Base-by-base conservation (phyloP, 371 early-diverging fungal genomes). In the Circinella umbellata region DNA sequence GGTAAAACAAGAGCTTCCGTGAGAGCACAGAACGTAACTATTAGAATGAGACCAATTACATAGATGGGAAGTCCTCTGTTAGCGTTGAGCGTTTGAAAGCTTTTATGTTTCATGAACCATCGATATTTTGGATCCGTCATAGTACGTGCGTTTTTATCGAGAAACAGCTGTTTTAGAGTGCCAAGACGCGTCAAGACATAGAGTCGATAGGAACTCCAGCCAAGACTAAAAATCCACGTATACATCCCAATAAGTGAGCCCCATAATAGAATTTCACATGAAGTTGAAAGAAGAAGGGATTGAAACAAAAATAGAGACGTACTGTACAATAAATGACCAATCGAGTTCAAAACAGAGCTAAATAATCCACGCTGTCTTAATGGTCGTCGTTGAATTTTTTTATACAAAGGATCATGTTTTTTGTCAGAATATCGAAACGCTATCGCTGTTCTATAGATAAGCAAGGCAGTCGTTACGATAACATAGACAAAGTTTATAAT, bases 251-350 rank as follows among this genome's bases (percentile, higher is more conserved):
- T 20, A 18, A 73, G 11, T 0, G 67, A 48, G 4, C 77, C 77
- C 75, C 77, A 81, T 0, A 76, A 61, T 7, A 74, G n/a, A 4
- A 77, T 9, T 17, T 76, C 59, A 36, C 81, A 81, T 0, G 72
- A 62, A 20, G 67, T 47, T 1, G 11, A 35, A 0, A 18, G n/a
- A 34, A 62, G 48, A 8, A 75, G 65, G 9, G 69, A 18, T 61
- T 76, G 76, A 17, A 66, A 59, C 5, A 70, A n/a, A 20, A 75
- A 49, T 14, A 79, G 20, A 13, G 57, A 20, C 0, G 74, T 73
- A 38, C 73, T 75, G 35, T 76, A 73, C 20, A 81, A 38, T 5
- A 79, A 38, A 66, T 81, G 72, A 11, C 81, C 81, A 1, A 74
- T 17, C 1, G 79, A 70, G 17, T 73, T 73, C 39, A 81, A 18